Evolutionary conservation across 352 stramenopile species (phyloP), one percentile per base, ranked within the genome.

Genomic region (Pythium volutum): DNA sequence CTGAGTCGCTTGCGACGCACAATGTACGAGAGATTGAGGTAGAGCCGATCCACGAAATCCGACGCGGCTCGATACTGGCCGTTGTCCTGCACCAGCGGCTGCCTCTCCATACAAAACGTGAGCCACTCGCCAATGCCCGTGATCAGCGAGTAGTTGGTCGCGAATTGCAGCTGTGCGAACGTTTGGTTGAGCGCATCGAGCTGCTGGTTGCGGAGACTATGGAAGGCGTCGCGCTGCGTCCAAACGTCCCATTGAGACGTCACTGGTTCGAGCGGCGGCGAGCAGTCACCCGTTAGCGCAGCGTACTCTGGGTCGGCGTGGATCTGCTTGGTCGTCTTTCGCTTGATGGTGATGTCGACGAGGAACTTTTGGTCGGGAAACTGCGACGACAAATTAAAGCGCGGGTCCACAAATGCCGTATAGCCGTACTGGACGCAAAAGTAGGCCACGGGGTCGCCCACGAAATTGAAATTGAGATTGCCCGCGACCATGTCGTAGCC

Each of bases 381-480:
- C 34, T 55, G 23, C 4, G 20, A 10, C 23, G 48, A n/a, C 12
- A 52, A 11, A 16, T 23, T n/a, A 20, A 65, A 27, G 2, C 42
- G 36, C 23, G 38, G 59, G 31, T 60, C 57, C 23, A 66, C 20
- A 29, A 43, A 11, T 3, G 39, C 39, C 12, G 25, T 26, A 18
- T 38, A 15, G 26, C 14, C 33, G 43, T 50, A 50, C 41, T 38
- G 39, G 29, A 60, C 59, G 26, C 59, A 66, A 20, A 66, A 51
- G 3, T 34, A 38, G 3, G 22, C 42, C 15, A 48, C 27, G n/a
- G 49, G 51, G 20, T 59, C 59, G 15, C 26, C 11, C 4, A 29
- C 33, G 22, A 50, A 60, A 42, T 55, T 55, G 27, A 36, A 16
- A 26, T 60, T 66, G 49, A 66, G 25, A 43, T 66, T 60, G 22